A percentile compares a stretch with the other conserved stretches of the same genome.
Conservation (phyloP, 2,329 filamentous ascomycete species). For the Phaeophleospora eucalypticola region DNA sequence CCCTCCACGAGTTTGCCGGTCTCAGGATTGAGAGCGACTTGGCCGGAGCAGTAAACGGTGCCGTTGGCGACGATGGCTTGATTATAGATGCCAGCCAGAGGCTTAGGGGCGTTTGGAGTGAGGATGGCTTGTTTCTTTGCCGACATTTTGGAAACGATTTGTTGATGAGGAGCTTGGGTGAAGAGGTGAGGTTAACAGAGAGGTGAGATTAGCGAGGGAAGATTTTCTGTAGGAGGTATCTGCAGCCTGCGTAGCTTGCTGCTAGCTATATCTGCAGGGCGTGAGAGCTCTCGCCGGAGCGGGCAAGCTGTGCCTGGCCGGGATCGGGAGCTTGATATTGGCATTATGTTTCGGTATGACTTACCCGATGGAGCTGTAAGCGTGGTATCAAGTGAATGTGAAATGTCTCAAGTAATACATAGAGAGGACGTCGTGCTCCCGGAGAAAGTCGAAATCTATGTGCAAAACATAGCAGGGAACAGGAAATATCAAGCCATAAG, state of each 20-base stretch:
- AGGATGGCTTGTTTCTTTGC: conserved; percentile 26
- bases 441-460: neutral
- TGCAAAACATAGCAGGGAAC: too few species aligned
- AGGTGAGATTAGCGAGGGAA: neutral
- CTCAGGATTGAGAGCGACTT: conserved; percentile 55
- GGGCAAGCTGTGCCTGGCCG: neutral
- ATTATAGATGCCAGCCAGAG: conserved; percentile 27
- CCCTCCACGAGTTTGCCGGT: conserved; percentile 55
- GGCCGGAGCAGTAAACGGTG: conserved; percentile 68
- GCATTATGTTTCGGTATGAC: too few species aligned
- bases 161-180: neutral
- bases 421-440: too few species aligned
- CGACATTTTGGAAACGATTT: conserved; percentile 15
- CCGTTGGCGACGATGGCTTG: conserved; percentile 48
- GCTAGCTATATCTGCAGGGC: neutral
- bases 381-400: too few species aligned
- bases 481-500: too few species aligned
- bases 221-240: neutral
- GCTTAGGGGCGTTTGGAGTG: conserved; percentile 27
- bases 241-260: neutral
- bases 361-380: too few species aligned
- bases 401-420: too few species aligned
- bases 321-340: neutral
- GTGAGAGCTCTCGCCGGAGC: neutral
- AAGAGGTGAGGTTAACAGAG: neutral